Evolutionary conservation across 2,329 filamentous ascomycete species (phyloP), one percentile per base, ranked within the genome.

Genomic region (Monosporascus sp.): DNA sequence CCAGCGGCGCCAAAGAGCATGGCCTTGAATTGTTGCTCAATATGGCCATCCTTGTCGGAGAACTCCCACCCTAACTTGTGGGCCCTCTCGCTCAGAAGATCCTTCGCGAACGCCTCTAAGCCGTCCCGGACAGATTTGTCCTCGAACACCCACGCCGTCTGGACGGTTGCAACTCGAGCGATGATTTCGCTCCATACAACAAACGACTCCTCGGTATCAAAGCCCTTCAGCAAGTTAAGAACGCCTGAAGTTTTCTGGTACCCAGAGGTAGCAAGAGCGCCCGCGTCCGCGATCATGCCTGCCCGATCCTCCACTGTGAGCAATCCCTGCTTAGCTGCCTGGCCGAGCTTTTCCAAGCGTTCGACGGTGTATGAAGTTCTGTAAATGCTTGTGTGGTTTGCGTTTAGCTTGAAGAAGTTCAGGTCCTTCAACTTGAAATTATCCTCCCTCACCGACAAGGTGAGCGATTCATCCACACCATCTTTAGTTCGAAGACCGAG

Each of bases 381-480:
- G 77, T 95, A 97, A 59, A 97, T 86, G 60, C 90, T 90, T 22
- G 91, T 92, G 71, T 97, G 93, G 68, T 97, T 91, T 17, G 93
- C 91, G 67, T 97, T 97, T 56, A 97, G 77, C 80, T 97, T 97
- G 84, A 88, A 97, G 75, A 97, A 97, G 65, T 96, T 90, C 50
- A 87, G 75, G 65, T 88, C 83, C 20, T 88, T 82, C 26, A 97
- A 70, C 73, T 90, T 86, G 75, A 95, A 90, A 57, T 86, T 83
- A 48, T 78, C 80, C 71, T 96, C 90, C 40, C 93, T 86, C 59
- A 84, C 78, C 58, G 67, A 67, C 52, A 96, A 77, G 17, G 90
- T 88, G 40, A 92, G 75, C 40, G 85, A 81, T 66, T 92, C 87
- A 61, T 96, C 82, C 43, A 97, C 73, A 26, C 91, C 91, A n/a